These are phyloP conservation scores for Coemansia sp. DNA, from an alignment of 192 early-diverging fungal species.

Conservation along the genomic window DNA sequence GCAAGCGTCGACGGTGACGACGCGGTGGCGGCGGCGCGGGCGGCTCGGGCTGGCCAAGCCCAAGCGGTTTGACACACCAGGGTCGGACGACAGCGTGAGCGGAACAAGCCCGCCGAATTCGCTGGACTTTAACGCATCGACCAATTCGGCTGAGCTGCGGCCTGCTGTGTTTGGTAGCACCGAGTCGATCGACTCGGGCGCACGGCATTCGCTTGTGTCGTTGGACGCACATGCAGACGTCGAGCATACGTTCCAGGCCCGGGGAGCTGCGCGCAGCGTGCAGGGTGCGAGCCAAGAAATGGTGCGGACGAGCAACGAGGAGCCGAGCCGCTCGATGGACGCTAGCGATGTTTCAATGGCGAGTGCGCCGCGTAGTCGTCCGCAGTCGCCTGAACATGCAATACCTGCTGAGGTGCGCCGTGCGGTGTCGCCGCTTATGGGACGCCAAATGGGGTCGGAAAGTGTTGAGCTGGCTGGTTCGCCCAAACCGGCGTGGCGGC, in stretches of 20 bases:
- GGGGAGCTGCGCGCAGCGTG: not conserved
- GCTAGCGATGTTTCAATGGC: slow-evolving; percentile 49
- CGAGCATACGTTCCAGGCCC: slow-evolving; percentile 32
- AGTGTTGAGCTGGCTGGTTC: not conserved
- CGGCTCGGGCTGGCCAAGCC: slow-evolving; percentile 52
- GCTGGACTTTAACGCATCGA: slow-evolving; percentile 24
- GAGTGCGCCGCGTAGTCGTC: slow-evolving; percentile 12
- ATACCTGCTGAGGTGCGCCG: slow-evolving; percentile 1
- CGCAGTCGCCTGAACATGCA: slow-evolving; percentile 28
- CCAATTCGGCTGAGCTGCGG: slow-evolving; percentile 20
- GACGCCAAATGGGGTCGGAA: not conserved
- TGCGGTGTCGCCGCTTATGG: slow-evolving; percentile 20
- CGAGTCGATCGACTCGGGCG: slow-evolving; percentile 13
- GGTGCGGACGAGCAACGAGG: not conserved
- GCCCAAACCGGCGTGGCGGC: slow-evolving; percentile 7
- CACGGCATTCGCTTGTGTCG: slow-evolving; percentile 17
- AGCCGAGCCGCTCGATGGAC: slow-evolving; percentile 11
- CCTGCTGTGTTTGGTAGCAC: slow-evolving; percentile 16
- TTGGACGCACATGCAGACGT: slow-evolving; percentile 25
- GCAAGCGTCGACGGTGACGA: slow-evolving; percentile 40
- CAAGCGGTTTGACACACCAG: slow-evolving; percentile 19
- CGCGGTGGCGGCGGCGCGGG: slow-evolving; percentile 45
- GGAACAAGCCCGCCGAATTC: slow-evolving; percentile 26
- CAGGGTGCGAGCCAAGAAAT: slow-evolving; percentile 6
- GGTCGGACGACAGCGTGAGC: slow-evolving; percentile 19